phyloP scores from a whole-genome alignment of 176 grass and related monocot species.

The Cymbopogon citratus region DNA sequence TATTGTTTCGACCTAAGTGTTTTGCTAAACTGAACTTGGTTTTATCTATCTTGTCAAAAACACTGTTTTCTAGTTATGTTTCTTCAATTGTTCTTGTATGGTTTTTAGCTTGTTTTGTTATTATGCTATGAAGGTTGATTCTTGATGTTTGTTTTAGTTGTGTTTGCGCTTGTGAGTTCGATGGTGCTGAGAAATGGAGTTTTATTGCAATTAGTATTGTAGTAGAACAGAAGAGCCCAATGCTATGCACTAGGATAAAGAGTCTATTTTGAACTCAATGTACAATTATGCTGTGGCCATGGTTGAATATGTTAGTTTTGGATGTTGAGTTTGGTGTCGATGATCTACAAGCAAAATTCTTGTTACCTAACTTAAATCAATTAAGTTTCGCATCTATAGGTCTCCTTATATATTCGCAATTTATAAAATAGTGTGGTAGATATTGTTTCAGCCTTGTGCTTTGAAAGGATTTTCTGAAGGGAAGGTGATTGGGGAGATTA shows the following conservation, averaged over 20 bases:
- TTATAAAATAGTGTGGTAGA: background rate
- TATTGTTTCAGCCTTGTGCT: background rate
- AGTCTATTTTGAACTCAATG: background rate
- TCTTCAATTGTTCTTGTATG: conserved; percentile 14
- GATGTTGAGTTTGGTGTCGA: background rate
- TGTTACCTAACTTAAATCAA: background rate
- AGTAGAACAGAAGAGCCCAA: background rate
- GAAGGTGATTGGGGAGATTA: background rate
- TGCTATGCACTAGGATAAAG: background rate
- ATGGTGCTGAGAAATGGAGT: too few relatives aligned
- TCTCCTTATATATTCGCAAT: background rate
- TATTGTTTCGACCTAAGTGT: background rate
- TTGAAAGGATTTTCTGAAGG: background rate
- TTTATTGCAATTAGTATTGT: background rate
- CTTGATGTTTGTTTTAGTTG: background rate
- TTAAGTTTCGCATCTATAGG: background rate
- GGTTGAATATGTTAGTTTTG: background rate
- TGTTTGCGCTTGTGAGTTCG: background rate
- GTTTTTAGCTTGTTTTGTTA: background rate
- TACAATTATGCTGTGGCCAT: background rate
- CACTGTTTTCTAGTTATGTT: background rate
- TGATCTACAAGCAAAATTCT: background rate
- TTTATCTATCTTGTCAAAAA: background rate
- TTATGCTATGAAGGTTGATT: background rate
- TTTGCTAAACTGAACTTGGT: background rate